A percentile compares a stretch with the other conserved stretches of the same genome.
phyloP scores from a whole-genome alignment of 306 rosid genomes.

The Fragaria nilgerrensis region DNA sequence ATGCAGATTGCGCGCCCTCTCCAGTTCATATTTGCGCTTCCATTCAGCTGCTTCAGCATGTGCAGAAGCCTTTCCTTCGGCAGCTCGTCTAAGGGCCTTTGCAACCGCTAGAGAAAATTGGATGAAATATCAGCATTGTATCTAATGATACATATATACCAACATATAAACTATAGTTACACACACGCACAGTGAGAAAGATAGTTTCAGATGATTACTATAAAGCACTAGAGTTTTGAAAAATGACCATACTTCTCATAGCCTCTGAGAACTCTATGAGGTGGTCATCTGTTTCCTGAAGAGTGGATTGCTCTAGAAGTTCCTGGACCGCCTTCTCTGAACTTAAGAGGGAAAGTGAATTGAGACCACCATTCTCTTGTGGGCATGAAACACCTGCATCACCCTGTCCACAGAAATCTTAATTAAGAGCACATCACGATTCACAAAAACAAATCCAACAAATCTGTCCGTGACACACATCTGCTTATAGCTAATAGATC shows the following conservation, averaged over 20 bases:
- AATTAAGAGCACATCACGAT: neutral
- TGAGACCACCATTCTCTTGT: conserved; percentile 58
- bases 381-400: conserved; percentile 47
- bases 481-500: neutral
- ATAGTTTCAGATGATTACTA: conserved; percentile 18
- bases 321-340: conserved; percentile 83
- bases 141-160: conserved; percentile 24
- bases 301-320: conserved; percentile 58
- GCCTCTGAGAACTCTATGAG: conserved; percentile 97
- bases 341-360: conserved; percentile 55
- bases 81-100: conserved; percentile 81
- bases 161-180: neutral
- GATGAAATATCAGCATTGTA: conserved; percentile 42
- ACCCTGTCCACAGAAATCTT: conserved; percentile 48
- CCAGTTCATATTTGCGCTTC: conserved; percentile 92
- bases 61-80: conserved; percentile 92
- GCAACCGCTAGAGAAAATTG: conserved; percentile 73
- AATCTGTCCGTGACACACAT: neutral
- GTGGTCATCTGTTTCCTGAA: conserved; percentile 78
- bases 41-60: conserved; percentile 97
- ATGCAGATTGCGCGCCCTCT: conserved; percentile 63
- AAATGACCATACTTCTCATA: conserved; percentile 69
- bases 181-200: conserved; percentile 13
- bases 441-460: neutral
- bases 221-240: conserved; percentile 15